Evolutionary conservation across 768 basidiomycete genomes (phyloP).

Genomic region (Melanogaster broomeanus): DNA sequence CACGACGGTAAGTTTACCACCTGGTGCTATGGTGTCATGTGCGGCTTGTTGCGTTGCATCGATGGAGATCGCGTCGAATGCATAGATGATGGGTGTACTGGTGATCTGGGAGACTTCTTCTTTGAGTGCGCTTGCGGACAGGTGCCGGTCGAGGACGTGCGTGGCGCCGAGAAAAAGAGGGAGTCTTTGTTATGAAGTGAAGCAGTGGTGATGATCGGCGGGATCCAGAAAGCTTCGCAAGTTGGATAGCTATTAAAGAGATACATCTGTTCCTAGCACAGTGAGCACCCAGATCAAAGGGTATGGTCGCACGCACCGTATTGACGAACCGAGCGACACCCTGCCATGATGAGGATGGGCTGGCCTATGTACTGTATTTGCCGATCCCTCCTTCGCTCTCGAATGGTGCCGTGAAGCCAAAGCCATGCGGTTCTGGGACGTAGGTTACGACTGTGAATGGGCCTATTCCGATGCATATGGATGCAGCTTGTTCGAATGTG

Average conservation of each 20-base stretch:
- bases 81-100: neutral
- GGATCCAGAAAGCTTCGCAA: slow-evolving; percentile 30
- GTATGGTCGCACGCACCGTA: slow-evolving; percentile 21
- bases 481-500: slow-evolving; percentile 36
- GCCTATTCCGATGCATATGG: slow-evolving; percentile 33
- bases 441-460: slow-evolving; percentile 35
- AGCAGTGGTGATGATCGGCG: slow-evolving; percentile 37
- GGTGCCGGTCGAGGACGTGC: slow-evolving; percentile 31
- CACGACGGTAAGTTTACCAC: slow-evolving; percentile 23
- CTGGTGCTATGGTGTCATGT: slow-evolving; percentile 29
- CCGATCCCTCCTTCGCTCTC: slow-evolving; percentile 18
- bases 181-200: slow-evolving; percentile 30
- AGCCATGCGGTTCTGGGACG: slow-evolving; percentile 18
- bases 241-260: slow-evolving; percentile 28
- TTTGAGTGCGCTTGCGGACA: slow-evolving; percentile 4
- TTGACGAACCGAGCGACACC: slow-evolving; percentile 36
- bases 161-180: slow-evolving; percentile 36
- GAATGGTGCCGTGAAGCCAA: slow-evolving; percentile 27
- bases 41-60: slow-evolving; percentile 32
- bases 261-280: neutral
- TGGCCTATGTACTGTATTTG: slow-evolving; percentile 31
- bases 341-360: slow-evolving; percentile 36
- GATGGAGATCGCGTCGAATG: slow-evolving; percentile 30
- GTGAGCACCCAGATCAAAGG: neutral
- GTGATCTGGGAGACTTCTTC: neutral